Base-by-base conservation (phyloP, 1,139 yeast species). In the Saccharomyces pastorianus region DNA sequence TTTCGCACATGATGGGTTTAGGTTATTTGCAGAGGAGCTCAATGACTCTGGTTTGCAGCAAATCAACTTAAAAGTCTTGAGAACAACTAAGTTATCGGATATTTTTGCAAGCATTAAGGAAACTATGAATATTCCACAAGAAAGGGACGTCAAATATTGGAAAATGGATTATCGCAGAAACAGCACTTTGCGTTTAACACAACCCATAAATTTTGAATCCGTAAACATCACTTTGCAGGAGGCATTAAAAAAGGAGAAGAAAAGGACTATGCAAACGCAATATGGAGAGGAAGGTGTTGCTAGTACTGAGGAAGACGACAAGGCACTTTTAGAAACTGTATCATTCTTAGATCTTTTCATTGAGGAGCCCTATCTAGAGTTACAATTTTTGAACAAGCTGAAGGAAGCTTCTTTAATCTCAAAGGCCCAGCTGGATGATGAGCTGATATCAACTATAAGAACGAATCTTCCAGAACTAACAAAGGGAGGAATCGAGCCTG, bases 161-260 rank as follows among this genome's bases (percentile, higher is more conserved):
- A 72, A 79, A 13, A 76, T 88, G 71, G 81, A 79, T 28, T 83
- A 81, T 62, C 79, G 97, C 56, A 82, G 85, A 61, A 89, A 89
- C 67, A 81, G 80, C 58, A 88, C 97, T 0, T 74, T 81, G 53
- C 77, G 97, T 61, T 80, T 88, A 1, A 85, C 83, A 57, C 65
- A 73, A 4, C 79, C 78, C 2, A 67, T 88, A 14, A 74, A 77
- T 5, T 60, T 64, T n/a, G 62, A 61, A 14, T 59, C 67, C 1
- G 73, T 71, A 3, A 72, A 73, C 13, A 48, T 64, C 34, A 68
- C 79, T 0, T 60, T 80, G 31, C 78, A 77, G 48, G 76, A 77
- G 48, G 73, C 80, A 2, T 76, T 78, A 56, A 70, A 72, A 49
- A 75, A 72, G 53, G 56, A 58, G 28, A 38, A 38, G 5, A 38